Evolutionary conservation across 352 stramenopile genomes (phyloP).

Genomic region (Globisporangium lucens): DNA sequence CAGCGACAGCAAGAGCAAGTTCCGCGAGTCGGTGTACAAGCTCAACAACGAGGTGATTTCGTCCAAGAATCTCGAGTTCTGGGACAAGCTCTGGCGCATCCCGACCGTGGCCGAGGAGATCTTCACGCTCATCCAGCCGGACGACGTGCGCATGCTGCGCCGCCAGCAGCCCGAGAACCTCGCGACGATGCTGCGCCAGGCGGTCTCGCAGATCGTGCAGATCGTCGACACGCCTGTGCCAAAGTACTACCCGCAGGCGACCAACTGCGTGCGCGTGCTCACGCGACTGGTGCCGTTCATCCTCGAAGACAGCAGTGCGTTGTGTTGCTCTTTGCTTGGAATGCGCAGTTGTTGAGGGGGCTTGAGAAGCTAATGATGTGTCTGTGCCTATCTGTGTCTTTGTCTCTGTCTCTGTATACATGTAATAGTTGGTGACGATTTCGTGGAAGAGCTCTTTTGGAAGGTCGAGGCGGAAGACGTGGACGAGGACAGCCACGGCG

Average conservation of each 20-base stretch:
- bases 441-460: constrained; percentile 85
- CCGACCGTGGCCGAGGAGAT: constrained; percentile 86
- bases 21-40: constrained; percentile 90
- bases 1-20: constrained; percentile 90
- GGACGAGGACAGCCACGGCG: constrained; percentile 20
- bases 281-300: constrained; percentile 85
- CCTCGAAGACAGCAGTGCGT: constrained; percentile 58
- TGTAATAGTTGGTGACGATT: constrained; percentile 45
- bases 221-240: constrained; percentile 85
- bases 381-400: neutral
- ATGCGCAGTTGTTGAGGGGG: neutral
- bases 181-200: constrained; percentile 78
- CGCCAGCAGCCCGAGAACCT: constrained; percentile 81
- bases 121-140: constrained; percentile 87
- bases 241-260: constrained; percentile 86
- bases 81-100: constrained; percentile 89
- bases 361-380: neutral
- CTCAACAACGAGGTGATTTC: constrained; percentile 87
- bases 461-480: constrained; percentile 31
- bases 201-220: constrained; percentile 79
- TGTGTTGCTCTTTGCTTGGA: neutral
- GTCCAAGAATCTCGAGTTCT: constrained; percentile 87
- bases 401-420: neutral
- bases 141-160: constrained; percentile 86
- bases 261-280: constrained; percentile 83